Conservation (phyloP, 768 basidiomycete species). For the Ramaria sp. region DNA sequence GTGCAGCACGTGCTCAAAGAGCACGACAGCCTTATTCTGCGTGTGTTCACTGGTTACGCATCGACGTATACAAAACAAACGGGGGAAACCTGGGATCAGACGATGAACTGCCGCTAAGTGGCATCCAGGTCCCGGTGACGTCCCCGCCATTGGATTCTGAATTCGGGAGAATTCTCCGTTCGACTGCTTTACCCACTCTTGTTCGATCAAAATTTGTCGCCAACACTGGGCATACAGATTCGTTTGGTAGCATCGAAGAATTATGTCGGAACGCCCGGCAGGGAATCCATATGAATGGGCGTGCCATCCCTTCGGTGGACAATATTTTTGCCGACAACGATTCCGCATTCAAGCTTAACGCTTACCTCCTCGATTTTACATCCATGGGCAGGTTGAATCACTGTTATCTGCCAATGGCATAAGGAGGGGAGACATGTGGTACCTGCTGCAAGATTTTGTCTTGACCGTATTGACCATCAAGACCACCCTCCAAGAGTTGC, state of each 20-base stretch:
- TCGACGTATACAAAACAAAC: conserved; percentile 35
- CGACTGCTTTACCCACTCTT: conserved; percentile 26
- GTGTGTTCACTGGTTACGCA: conserved; percentile 48
- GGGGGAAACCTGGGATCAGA: conserved; percentile 31
- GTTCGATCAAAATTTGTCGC: conserved; percentile 57
- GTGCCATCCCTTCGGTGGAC: conserved; percentile 48
- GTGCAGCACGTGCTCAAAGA: conserved; percentile 31
- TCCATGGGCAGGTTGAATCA: conserved; percentile 45
- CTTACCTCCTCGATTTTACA: conserved; percentile 58
- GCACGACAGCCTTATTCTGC: conserved; percentile 40
- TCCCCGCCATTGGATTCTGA: not conserved
- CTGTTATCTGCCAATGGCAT: conserved; percentile 46
- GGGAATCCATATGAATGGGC: conserved; percentile 46
- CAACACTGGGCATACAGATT: conserved; percentile 45
- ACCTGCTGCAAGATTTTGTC: conserved; percentile 45
- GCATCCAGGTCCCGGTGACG: not conserved
- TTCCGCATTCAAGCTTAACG: conserved; percentile 36
- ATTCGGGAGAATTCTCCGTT: conserved; percentile 28
- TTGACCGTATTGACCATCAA: conserved; percentile 38
- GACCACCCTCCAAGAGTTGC: conserved; percentile 37
- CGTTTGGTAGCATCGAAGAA: conserved; percentile 28
- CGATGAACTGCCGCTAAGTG: conserved; percentile 39
- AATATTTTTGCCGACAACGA: conserved; percentile 11
- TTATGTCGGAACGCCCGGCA: conserved; percentile 38
- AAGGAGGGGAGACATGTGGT: conserved; percentile 56